Evolutionary conservation across 352 stramenopile genomes (phyloP).

Genomic region (Phytophthora macrochlamydospora): DNA sequence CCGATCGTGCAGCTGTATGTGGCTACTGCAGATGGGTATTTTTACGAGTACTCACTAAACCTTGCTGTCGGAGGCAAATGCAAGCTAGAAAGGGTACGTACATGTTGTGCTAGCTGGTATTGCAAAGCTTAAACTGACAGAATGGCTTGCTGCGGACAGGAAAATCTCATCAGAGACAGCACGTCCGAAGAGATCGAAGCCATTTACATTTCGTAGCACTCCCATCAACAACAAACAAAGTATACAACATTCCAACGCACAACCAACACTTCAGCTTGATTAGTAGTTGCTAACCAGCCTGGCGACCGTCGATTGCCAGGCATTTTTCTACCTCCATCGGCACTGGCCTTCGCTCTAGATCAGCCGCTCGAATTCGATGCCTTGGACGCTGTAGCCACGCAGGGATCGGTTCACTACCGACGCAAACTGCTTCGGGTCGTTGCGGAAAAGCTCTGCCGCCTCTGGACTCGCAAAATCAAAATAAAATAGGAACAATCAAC

Average conservation of each 20-base stretch:
- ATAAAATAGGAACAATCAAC: background rate
- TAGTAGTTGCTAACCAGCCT: slow-evolving; percentile 1
- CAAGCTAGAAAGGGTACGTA: slow-evolving; percentile 65
- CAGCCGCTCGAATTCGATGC: slow-evolving; percentile 85
- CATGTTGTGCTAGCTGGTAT: no score
- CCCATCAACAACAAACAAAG: background rate
- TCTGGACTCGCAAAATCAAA: slow-evolving; percentile 57
- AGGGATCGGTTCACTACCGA: slow-evolving; percentile 88
- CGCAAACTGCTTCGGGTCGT: slow-evolving; percentile 93
- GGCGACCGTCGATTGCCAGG: background rate
- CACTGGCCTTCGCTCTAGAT: slow-evolving; percentile 44
- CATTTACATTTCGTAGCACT: slow-evolving; percentile 74
- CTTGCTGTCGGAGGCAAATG: slow-evolving; percentile 73
- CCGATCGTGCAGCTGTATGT: slow-evolving; percentile 79
- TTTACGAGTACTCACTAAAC: slow-evolving; percentile 90
- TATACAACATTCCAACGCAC: background rate
- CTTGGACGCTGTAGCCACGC: slow-evolving; percentile 80
- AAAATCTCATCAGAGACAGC: slow-evolving; percentile 85
- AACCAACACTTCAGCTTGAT: slow-evolving; percentile 5
- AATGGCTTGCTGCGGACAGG: slow-evolving; percentile 35
- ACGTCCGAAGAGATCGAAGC: slow-evolving; percentile 86
- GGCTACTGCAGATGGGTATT: slow-evolving; percentile 79
- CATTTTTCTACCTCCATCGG: background rate
- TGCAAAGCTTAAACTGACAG: background rate
- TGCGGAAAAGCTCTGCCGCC: slow-evolving; percentile 96